Evolutionary conservation across 352 stramenopile genomes (phyloP).

Genomic region (Phytophthora idaei): DNA sequence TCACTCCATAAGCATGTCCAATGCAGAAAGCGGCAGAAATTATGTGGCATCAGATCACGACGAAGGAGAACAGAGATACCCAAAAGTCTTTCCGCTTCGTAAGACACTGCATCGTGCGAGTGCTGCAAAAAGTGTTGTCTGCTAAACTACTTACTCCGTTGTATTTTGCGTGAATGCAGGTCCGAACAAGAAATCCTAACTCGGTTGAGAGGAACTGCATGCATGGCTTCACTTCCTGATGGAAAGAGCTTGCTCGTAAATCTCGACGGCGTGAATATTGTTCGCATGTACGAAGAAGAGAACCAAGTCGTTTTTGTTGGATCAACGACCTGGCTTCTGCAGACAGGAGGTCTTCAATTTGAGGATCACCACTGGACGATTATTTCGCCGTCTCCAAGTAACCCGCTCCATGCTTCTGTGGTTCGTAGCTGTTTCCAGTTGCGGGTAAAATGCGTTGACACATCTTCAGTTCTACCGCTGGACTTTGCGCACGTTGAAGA

Average conservation of each 20-base stretch:
- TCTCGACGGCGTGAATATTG: constrained; percentile 31
- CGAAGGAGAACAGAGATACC: constrained; percentile 30
- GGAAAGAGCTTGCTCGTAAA: constrained; percentile 5
- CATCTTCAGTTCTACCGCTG: constrained; percentile 5
- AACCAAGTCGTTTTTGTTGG: constrained; percentile 29
- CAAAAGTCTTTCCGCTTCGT: constrained; percentile 39
- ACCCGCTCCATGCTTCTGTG: constrained; percentile 20
- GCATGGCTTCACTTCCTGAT: constrained; percentile 25
- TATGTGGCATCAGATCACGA: constrained; percentile 34
- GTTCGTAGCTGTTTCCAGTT: constrained; percentile 33
- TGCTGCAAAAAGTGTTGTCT: background rate
- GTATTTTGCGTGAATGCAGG: constrained; percentile 7
- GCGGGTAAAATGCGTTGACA: constrained; percentile 22
- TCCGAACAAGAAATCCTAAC: constrained; percentile 15
- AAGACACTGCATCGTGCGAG: background rate
- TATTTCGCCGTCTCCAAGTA: constrained; percentile 23
- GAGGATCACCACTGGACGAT: constrained; percentile 37
- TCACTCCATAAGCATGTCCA: constrained; percentile 22
- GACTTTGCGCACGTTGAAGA: constrained; percentile 22
- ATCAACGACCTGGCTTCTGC: constrained; percentile 32
- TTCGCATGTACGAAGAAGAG: constrained; percentile 32
- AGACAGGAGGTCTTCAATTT: constrained; percentile 34
- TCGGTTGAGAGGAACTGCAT: constrained; percentile 37
- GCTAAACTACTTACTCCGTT: background rate
- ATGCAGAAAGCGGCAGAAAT: constrained; percentile 21